Conservation (phyloP, 2,329 filamentous ascomycete genomes). For the Orbilia oligospora region DNA sequence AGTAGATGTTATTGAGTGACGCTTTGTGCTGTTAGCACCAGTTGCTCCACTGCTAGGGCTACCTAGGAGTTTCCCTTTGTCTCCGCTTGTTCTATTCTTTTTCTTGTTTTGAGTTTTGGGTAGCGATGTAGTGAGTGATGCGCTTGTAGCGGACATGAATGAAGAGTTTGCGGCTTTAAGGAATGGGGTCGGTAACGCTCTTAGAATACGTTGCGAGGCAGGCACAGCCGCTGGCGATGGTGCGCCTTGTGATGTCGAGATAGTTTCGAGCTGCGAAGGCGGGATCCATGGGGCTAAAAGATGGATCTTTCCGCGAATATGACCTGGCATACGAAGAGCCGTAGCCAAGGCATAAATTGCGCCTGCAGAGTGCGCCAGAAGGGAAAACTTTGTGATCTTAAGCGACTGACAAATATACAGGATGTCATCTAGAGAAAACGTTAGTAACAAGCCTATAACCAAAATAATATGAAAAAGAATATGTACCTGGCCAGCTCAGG, state of each 20-base stretch:
- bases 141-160: conserved; percentile 93
- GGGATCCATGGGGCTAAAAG: conserved; percentile 97
- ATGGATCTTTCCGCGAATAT: conserved; percentile 94
- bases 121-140: conserved; percentile 83
- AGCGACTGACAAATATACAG: conserved; percentile 92
- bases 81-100: conserved; percentile 67
- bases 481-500: conserved; percentile 90
- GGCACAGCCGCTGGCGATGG: conserved; percentile 72
- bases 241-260: conserved; percentile 75
- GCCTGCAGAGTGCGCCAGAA: conserved; percentile 94
- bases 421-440: conserved; percentile 76
- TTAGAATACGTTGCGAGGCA: conserved; percentile 89
- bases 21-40: conserved; percentile 66
- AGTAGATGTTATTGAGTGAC: conserved; percentile 63
- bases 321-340: conserved; percentile 93
- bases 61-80: conserved; percentile 73
- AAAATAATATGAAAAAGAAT: conserved; percentile 39
- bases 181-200: conserved; percentile 89
- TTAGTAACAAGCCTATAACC: conserved; percentile 52
- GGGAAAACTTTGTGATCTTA: conserved; percentile 94
- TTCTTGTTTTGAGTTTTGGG: conserved; percentile 73
- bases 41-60: conserved; percentile 66
- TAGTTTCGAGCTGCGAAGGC: conserved; percentile 88
- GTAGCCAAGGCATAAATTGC: conserved; percentile 98
- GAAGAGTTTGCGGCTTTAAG: conserved; percentile 95